Conservation (phyloP, 257 asterid genomes). For the Knoxia roxburghii region DNA sequence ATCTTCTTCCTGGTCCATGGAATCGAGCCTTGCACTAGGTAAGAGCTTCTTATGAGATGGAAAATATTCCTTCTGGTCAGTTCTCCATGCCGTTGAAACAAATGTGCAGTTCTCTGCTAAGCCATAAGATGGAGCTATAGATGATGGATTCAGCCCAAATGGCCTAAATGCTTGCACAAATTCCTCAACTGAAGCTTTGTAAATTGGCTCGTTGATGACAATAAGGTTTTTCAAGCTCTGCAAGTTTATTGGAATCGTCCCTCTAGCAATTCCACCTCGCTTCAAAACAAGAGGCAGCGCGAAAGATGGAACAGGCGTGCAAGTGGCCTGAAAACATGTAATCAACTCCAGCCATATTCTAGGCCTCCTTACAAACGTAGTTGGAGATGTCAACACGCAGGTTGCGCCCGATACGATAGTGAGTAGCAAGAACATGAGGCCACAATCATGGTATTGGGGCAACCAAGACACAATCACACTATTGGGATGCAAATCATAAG, state of each 20-base stretch:
- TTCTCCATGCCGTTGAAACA: slow-evolving; percentile 75
- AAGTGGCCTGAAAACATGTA: slow-evolving; percentile 44
- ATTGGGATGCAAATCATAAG: slow-evolving; percentile 59
- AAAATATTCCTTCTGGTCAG: slow-evolving; percentile 19
- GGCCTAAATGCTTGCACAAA: slow-evolving; percentile 35
- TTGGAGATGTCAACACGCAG: slow-evolving; percentile 57
- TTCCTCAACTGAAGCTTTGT: slow-evolving; percentile 35
- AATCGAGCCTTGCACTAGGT: slow-evolving; percentile 60
- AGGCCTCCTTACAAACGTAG: slow-evolving; percentile 59
- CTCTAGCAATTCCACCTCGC: slow-evolving; percentile 36
- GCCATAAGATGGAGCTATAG: slow-evolving; percentile 76
- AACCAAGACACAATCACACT: slow-evolving; percentile 74
- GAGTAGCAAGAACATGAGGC: slow-evolving; percentile 63
- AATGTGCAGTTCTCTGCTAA: slow-evolving; percentile 76
- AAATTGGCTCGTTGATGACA: slow-evolving; percentile 69
- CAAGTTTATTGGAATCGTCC: slow-evolving; percentile 27
- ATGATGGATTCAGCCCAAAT: slow-evolving; percentile 38
- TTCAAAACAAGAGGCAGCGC: slow-evolving; percentile 58
- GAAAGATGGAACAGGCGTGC: slow-evolving; percentile 81
- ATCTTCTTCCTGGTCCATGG: slow-evolving; percentile 35
- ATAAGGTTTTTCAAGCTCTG: slow-evolving; percentile 52
- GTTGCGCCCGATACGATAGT: slow-evolving; percentile 69
- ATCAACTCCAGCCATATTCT: slow-evolving; percentile 71
- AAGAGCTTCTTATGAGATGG: slow-evolving; percentile 46
- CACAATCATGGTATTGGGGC: slow-evolving; percentile 85